Conservation (phyloP, 176 grass and related monocot genomes). For the Raddia guianensis region DNA sequence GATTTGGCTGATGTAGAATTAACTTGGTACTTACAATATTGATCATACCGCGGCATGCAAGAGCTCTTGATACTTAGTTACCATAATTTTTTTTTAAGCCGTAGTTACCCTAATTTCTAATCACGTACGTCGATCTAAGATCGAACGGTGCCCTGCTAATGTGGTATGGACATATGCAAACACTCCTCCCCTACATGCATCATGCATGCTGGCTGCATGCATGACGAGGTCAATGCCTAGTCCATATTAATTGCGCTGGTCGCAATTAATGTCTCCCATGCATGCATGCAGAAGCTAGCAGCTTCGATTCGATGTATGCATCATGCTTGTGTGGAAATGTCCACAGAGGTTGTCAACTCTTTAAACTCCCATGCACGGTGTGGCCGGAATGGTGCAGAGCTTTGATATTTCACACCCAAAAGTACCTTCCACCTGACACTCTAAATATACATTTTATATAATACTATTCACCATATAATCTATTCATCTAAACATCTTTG, state of each 20-base stretch:
- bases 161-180: background rate
- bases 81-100: background rate
- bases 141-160: background rate
- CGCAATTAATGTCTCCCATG: background rate
- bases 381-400: no score
- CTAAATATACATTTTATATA: no score
- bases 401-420: no score
- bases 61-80: no score
- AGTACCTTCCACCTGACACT: no score
- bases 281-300: background rate
- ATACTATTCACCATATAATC: no score
- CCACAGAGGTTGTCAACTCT: background rate
- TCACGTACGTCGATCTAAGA: no score
- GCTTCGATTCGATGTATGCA: background rate
- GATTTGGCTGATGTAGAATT: background rate
- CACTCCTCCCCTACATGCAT: background rate
- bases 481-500: no score
- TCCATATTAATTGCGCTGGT: background rate
- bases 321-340: background rate
- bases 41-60: no score
- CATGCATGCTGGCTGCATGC: background rate
- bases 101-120: background rate
- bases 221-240: constrained; percentile 5
- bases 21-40: no score
- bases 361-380: background rate